A percentile compares a stretch with the other conserved stretches of the same genome.
phyloP scores from a whole-genome alignment of 2,329 filamentous ascomycete species.

The Penicillium sp. region DNA sequence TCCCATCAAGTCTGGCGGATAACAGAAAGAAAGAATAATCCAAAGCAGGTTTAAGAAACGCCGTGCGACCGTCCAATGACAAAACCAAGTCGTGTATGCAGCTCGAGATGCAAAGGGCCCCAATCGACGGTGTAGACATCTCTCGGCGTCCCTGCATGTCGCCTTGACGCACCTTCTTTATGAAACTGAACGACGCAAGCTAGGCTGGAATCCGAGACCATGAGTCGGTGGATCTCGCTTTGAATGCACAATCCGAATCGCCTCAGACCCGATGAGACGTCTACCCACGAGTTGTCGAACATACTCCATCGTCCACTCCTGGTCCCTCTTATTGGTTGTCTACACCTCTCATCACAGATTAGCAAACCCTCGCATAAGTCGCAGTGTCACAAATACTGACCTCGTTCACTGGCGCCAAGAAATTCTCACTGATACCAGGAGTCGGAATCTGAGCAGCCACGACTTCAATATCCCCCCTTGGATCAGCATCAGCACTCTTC shows the following conservation, averaged over 20 bases:
- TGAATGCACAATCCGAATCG: constrained; percentile 31
- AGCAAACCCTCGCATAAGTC: not conserved
- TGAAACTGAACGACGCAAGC: constrained; percentile 2
- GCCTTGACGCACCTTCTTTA: not conserved
- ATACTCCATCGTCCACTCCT: constrained; percentile 41
- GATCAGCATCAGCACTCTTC: constrained; percentile 20
- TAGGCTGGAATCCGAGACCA: constrained; percentile 29
- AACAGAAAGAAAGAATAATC: not conserved
- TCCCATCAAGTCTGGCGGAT: not conserved
- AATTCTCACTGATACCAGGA: constrained; percentile 36
- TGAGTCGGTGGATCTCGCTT: constrained; percentile 33
- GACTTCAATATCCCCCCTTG: constrained; percentile 30
- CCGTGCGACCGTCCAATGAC: not conserved
- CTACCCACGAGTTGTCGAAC: constrained; percentile 28
- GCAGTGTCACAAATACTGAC: constrained; percentile 17
- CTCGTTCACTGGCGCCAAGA: constrained; percentile 39
- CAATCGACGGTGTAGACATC: not conserved
- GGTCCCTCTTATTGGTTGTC: constrained; percentile 36
- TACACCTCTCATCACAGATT: constrained; percentile 7
- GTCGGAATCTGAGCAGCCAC: constrained; percentile 31
- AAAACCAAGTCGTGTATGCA: not conserved
- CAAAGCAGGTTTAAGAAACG: no score
- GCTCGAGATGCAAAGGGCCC: not conserved
- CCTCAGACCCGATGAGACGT: constrained; percentile 22
- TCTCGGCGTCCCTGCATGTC: not conserved